phyloP scores from a whole-genome alignment of 2,329 filamentous ascomycete species.

The Diaporthe eres region DNA sequence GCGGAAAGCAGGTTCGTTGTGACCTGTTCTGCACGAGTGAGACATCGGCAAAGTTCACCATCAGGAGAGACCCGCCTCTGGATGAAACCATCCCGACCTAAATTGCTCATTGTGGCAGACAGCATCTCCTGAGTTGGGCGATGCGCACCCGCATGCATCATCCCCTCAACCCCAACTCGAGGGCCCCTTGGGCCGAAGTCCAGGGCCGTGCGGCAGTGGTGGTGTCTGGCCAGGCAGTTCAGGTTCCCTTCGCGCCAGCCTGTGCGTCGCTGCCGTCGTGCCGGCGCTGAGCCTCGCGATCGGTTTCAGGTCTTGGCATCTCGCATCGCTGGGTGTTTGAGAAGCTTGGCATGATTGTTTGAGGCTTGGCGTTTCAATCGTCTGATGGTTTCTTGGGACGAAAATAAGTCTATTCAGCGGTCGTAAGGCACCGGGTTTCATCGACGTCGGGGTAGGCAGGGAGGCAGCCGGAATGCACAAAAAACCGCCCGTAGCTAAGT shows the following conservation, averaged over 20 bases:
- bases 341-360: conserved; percentile 24
- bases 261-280: neutral
- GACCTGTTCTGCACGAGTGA: neutral
- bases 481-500: too few relatives aligned
- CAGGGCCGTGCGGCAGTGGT: neutral
- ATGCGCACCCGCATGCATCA: neutral
- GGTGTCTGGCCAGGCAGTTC: neutral
- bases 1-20: neutral
- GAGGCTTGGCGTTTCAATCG: conserved; percentile 25
- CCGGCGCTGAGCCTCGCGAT: neutral
- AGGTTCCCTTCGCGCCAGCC: neutral
- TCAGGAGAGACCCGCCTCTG: neutral
- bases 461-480: too few relatives aligned
- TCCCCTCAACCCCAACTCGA: neutral
- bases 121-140: neutral
- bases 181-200: too few relatives aligned
- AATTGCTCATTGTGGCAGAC: neutral
- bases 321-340: neutral
- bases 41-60: neutral
- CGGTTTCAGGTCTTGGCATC: conserved; percentile 9
- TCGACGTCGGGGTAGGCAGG: neutral
- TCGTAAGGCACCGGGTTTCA: neutral
- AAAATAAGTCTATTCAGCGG: neutral
- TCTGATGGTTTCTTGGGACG: conserved; percentile 1
- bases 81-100: neutral